Evolutionary conservation across 2,329 filamentous ascomycete genomes (phyloP).

Genomic region (Gnomoniopsis smithogilvyi): DNA sequence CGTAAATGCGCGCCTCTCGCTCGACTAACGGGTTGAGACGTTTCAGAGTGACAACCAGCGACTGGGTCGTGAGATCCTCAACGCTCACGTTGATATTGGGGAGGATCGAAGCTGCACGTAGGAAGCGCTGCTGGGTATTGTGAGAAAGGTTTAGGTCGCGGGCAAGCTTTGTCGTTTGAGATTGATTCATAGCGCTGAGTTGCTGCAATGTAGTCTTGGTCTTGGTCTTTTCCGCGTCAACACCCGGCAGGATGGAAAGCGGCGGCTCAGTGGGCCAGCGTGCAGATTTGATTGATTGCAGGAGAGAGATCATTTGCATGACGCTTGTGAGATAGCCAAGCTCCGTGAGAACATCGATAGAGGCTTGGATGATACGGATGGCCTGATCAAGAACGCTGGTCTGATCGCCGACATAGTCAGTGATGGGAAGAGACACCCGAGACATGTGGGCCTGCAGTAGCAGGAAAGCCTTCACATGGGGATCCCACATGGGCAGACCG

Average conservation of each 20-base stretch:
- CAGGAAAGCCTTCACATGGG: conserved; percentile 93
- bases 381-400: conserved; percentile 87
- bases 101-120: conserved; percentile 60
- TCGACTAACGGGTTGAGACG: conserved; percentile 65
- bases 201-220: conserved; percentile 37
- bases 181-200: conserved; percentile 32
- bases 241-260: conserved; percentile 74
- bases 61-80: conserved; percentile 56
- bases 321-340: conserved; percentile 77
- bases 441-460: conserved; percentile 94
- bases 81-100: conserved; percentile 67
- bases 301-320: conserved; percentile 75
- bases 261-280: conserved; percentile 85
- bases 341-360: conserved; percentile 90
- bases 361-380: conserved; percentile 94
- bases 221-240: conserved; percentile 46
- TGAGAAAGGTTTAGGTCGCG: conserved; percentile 48
- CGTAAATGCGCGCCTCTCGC: conserved; percentile 72
- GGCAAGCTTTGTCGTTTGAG: conserved; percentile 41
- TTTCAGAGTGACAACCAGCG: conserved; percentile 60
- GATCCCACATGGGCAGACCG: conserved; percentile 93
- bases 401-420: conserved; percentile 96
- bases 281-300: conserved; percentile 90
- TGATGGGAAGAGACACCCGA: conserved; percentile 86
- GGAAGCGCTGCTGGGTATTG: conserved; percentile 43